Conservation (phyloP, 2,329 filamentous ascomycete species). For the Trichophaea hybrida region DNA sequence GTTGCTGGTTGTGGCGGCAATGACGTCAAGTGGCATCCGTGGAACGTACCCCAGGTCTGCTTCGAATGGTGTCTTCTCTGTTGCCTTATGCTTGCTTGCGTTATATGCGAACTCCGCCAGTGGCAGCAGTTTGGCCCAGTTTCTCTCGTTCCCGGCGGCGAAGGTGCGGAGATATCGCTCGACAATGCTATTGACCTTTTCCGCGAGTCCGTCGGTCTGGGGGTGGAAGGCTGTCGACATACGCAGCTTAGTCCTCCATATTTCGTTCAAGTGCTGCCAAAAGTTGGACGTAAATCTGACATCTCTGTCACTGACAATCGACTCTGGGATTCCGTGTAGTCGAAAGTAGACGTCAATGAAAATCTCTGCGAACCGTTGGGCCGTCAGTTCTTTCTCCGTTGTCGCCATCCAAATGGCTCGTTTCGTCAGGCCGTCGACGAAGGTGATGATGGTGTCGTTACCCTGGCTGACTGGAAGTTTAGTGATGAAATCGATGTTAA, state of each 20-base stretch:
- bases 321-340: neutral
- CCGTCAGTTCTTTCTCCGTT: neutral
- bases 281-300: conserved; percentile 18
- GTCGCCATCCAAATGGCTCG: neutral
- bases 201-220: too few species aligned
- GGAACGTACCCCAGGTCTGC: conserved; percentile 8
- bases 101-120: conserved; percentile 18
- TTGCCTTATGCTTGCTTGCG: neutral
- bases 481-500: conserved; percentile 7
- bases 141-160: conserved; percentile 15
- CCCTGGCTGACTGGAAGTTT: conserved; percentile 4
- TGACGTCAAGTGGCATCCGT: neutral
- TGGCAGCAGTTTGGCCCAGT: conserved; percentile 14
- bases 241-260: too few species aligned
- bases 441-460: neutral
- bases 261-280: conserved; percentile 20
- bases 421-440: conserved; percentile 1
- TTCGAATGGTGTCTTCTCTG: conserved; percentile 12
- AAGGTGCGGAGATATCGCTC: conserved; percentile 15
- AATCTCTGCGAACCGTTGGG: conserved; percentile 1
- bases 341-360: neutral
- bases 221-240: too few species aligned
- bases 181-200: conserved; percentile 19
- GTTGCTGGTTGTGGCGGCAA: too few species aligned
- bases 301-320: conserved; percentile 17